Percentiles rank a stretch among this genome's conserved stretches.
These are phyloP conservation scores for Penicillium hesseltinei DNA, from an alignment of 2,329 filamentous ascomycete species.

Conservation along the genomic window DNA sequence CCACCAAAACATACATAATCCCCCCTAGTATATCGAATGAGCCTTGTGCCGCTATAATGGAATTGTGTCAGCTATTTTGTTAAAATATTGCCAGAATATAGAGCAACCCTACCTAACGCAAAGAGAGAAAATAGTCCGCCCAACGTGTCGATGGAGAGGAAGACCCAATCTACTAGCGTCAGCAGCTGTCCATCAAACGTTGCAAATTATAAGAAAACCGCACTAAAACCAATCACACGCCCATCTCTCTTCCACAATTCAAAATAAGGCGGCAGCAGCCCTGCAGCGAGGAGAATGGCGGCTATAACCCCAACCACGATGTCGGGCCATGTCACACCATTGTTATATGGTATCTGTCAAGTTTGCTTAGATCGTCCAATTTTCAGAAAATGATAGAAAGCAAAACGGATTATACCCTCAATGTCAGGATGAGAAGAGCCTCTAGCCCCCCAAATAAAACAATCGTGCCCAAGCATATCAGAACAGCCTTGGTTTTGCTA, in stretches of 20 bases:
- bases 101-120: conserved; percentile 51
- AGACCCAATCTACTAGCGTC: conserved; percentile 49
- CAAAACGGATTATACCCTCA: conserved; percentile 45
- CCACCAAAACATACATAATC: conserved; percentile 60
- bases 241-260: conserved; percentile 63
- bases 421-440: conserved; percentile 55
- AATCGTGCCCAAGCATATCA: conserved; percentile 43
- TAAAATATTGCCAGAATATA: background rate
- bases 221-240: conserved; percentile 61
- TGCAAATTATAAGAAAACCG: conserved; percentile 17
- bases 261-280: conserved; percentile 60
- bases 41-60: conserved; percentile 53
- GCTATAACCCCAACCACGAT: conserved; percentile 59
- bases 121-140: conserved; percentile 65
- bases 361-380: background rate
- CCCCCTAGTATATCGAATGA: conserved; percentile 62
- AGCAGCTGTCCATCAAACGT: conserved; percentile 17
- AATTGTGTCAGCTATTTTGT: conserved; percentile 15
- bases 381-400: background rate
- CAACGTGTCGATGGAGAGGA: conserved; percentile 59
- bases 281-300: conserved; percentile 55
- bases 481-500: conserved; percentile 49
- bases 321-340: conserved; percentile 55
- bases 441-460: conserved; percentile 54
- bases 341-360: conserved; percentile 50